Percentiles rank a stretch among this genome's conserved stretches.
phyloP scores from a whole-genome alignment of 495 filamentous ascomycete species.

The Poronia punctata region DNA sequence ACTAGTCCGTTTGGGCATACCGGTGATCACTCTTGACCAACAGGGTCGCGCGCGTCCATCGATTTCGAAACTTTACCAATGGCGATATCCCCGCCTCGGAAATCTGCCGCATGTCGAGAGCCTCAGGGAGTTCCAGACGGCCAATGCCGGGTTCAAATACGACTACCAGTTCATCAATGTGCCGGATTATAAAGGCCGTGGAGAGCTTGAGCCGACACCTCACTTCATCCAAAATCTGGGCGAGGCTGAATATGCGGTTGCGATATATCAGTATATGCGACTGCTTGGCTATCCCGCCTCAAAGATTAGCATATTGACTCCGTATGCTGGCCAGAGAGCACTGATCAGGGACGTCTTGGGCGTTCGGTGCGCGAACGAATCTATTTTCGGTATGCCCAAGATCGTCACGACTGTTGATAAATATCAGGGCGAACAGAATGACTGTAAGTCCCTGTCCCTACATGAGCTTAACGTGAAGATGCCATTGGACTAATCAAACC shows the following conservation, averaged over 20 bases:
- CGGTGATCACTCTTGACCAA: constrained; percentile 80
- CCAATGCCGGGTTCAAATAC: constrained; percentile 87
- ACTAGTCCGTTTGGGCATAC: constrained; percentile 82
- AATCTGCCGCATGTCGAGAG: constrained; percentile 69
- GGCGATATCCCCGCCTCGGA: constrained; percentile 79
- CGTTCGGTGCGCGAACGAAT: constrained; percentile 76
- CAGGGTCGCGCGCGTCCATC: constrained; percentile 83
- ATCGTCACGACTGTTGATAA: constrained; percentile 94
- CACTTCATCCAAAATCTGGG: constrained; percentile 97
- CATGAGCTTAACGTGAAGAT: constrained; percentile 1
- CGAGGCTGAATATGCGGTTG: constrained; percentile 94
- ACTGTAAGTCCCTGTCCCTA: constrained; percentile 60
- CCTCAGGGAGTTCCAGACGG: constrained; percentile 62
- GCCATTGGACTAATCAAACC: constrained; percentile 18
- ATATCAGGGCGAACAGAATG: constrained; percentile 98
- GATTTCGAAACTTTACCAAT: constrained; percentile 85
- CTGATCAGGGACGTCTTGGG: constrained; percentile 81
- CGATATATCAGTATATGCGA: constrained; percentile 95
- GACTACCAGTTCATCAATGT: constrained; percentile 98
- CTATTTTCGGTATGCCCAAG: constrained; percentile 84
- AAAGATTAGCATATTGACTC: constrained; percentile 84
- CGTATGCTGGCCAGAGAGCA: constrained; percentile 91
- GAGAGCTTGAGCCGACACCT: constrained; percentile 85
- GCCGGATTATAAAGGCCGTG: constrained; percentile 82
- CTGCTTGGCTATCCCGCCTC: constrained; percentile 90